phyloP scores from a whole-genome alignment of 1,284 basidiomycete genomes.

The Tylopilus orsonianus region DNA sequence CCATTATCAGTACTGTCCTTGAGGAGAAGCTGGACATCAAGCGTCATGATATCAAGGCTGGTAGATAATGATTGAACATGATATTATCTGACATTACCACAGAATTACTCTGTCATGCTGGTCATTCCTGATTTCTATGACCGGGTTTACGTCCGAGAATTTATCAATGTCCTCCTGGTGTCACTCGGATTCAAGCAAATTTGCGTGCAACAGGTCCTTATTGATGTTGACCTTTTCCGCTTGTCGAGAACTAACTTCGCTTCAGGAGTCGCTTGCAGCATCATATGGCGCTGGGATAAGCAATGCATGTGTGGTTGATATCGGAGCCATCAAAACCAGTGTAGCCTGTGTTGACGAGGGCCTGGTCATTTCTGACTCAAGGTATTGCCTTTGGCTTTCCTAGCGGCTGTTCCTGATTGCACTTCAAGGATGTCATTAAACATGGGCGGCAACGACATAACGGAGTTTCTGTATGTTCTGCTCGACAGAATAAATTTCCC shows the following conservation, averaged over 20 bases:
- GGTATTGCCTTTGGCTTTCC: conserved; percentile 47
- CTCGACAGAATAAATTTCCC: conserved; percentile 85
- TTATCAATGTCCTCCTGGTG: conserved; percentile 75
- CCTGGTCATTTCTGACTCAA: conserved; percentile 82
- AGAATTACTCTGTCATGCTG: conserved; percentile 85
- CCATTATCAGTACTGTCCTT: conserved; percentile 64
- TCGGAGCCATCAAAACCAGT: conserved; percentile 83
- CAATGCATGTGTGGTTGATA: conserved; percentile 92
- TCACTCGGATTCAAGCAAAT: conserved; percentile 91
- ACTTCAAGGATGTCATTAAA: conserved; percentile 73
- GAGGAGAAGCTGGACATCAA: conserved; percentile 62
- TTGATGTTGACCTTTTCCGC: background rate
- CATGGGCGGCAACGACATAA: conserved; percentile 94
- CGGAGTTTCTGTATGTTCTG: conserved; percentile 82
- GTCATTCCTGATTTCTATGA: conserved; percentile 94
- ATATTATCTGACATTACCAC: conserved; percentile 7
- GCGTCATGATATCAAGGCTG: conserved; percentile 61
- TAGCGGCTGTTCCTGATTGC: conserved; percentile 7
- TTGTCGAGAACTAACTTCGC: background rate
- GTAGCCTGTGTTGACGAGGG: conserved; percentile 97
- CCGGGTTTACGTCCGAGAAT: conserved; percentile 77
- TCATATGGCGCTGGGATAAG: conserved; percentile 96
- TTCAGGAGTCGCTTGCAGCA: conserved; percentile 89
- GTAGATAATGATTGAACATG: conserved; percentile 1
- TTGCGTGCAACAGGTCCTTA: conserved; percentile 75